Evolutionary conservation across 1,284 basidiomycete genomes (phyloP), one percentile per base, ranked within the genome.

Genomic region (Ceratobasidium sp.): DNA sequence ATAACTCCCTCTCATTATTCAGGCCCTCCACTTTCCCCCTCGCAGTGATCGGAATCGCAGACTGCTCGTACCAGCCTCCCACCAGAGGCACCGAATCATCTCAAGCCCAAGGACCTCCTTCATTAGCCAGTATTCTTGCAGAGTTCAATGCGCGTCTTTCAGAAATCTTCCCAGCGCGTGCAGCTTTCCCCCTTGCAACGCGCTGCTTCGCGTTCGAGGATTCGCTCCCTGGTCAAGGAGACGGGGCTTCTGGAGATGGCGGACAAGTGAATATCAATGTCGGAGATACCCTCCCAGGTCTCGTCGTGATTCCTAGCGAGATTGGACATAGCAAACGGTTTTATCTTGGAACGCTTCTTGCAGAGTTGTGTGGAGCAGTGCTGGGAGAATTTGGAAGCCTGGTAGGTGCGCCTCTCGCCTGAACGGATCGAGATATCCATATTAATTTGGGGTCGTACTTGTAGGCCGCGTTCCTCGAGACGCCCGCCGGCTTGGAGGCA

Each of bases 311-410:
- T 67, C 93, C 93, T 11, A 88, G 87, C 78, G 88, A 92, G 81
- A 92, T 93, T 89, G 89, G 90, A 41, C 92, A 93, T 79, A 93
- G 93, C 83, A 91, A 89, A 80, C 75, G 54, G 67, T 83, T 93
- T 44, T 95, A 95, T 82, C 87, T 97, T 65, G 91, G 92, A 36
- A 94, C 93, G n/a, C 83, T 97, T 33, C 83, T 97, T 59, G 94
- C 93, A 17, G 94, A 95, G 79, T 84, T 97, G 22, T 94, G 94
- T 77, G 95, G 95, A 44, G 90, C 92, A 76, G 89, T 97, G 57
- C 85, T 97, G 36, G 89, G 89, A 44, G 93, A 95, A 81, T 91
- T 97, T 77, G 92, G 93, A 44, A 87, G 89, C 54, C 82, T 96
- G 85, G 69, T 73, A 73, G 69, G 69, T 73, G 69, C 69, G 69